phyloP scores from a whole-genome alignment of 2,329 filamentous ascomycete species.

The Phaeosphaeriaceae sp. region DNA sequence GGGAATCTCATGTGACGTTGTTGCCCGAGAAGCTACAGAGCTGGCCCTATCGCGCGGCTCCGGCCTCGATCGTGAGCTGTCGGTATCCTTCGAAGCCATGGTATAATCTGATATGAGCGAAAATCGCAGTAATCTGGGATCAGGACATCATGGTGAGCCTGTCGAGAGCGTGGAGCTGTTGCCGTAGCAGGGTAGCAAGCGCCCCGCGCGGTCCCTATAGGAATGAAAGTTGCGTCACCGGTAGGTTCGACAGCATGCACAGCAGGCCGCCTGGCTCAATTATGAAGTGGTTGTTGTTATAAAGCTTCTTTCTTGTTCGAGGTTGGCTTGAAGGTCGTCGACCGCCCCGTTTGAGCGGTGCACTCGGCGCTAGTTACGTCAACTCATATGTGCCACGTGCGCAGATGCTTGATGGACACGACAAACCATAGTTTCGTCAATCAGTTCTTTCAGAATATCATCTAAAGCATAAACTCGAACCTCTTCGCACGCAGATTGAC shows the following conservation, averaged over 20 bases:
- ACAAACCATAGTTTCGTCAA: not conserved
- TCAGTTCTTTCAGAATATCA: not conserved
- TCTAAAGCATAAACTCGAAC: constrained; percentile 43
- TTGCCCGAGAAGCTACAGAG: constrained; percentile 30
- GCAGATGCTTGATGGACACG: not conserved
- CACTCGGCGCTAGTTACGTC: constrained; percentile 4
- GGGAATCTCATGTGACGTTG: constrained; percentile 35
- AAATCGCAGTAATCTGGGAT: not conserved
- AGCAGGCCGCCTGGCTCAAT: not conserved
- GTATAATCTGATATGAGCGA: not conserved
- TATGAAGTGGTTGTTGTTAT: not conserved
- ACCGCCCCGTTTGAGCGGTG: not conserved
- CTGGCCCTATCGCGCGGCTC: constrained; percentile 33
- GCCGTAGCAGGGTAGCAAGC: not conserved
- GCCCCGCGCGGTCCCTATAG: not conserved
- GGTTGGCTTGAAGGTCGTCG: not conserved
- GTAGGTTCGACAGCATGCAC: not conserved
- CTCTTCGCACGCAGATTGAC: constrained; percentile 17
- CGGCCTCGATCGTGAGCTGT: constrained; percentile 24
- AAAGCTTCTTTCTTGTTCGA: not conserved
- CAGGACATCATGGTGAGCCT: not conserved
- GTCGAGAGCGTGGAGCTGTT: not conserved
- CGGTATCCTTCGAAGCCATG: constrained; percentile 21
- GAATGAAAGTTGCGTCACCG: not conserved
- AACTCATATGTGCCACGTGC: constrained; percentile 4